phyloP scores from a whole-genome alignment of 176 grass and related monocot genomes.

The Otatea glauca region DNA sequence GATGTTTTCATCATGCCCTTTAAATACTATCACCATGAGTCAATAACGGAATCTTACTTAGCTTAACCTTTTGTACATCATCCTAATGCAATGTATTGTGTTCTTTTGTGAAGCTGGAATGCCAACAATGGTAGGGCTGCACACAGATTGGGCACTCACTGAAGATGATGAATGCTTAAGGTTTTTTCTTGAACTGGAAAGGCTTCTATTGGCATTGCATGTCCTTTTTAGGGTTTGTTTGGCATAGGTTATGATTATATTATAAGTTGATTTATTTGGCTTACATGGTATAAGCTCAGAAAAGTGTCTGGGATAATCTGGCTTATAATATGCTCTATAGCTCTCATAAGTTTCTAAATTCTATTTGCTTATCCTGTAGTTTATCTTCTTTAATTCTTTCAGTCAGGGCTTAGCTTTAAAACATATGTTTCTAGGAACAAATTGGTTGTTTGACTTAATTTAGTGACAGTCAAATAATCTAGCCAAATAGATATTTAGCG shows the following conservation, averaged over 20 bases:
- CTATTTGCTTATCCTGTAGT: not conserved
- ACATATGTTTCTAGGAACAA: not conserved
- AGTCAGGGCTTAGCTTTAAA: not conserved
- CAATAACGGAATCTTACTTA: not conserved
- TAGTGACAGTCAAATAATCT: not conserved
- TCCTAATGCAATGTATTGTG: constrained; percentile 16
- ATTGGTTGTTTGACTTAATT: not conserved
- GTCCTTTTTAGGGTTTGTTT: not conserved
- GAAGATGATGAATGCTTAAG: constrained; percentile 94
- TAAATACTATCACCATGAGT: not conserved
- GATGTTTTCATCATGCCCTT: not conserved
- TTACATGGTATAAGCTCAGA: not conserved
- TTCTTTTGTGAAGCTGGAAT: constrained; percentile 66
- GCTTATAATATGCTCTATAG: not conserved
- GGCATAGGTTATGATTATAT: not conserved
- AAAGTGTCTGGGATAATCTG: not conserved
- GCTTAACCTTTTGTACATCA: not conserved
- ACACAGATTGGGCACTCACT: constrained; percentile 70
- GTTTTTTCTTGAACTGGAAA: constrained; percentile 35
- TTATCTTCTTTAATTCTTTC: not conserved
- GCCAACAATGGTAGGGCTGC: constrained; percentile 78
- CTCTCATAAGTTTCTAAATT: constrained; percentile 14
- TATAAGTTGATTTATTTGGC: not conserved
- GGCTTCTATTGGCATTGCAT: not conserved
- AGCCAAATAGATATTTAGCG: not conserved